Base-by-base conservation (phyloP, 208 protist species). In the Crithidia acanthocephali region DNA sequence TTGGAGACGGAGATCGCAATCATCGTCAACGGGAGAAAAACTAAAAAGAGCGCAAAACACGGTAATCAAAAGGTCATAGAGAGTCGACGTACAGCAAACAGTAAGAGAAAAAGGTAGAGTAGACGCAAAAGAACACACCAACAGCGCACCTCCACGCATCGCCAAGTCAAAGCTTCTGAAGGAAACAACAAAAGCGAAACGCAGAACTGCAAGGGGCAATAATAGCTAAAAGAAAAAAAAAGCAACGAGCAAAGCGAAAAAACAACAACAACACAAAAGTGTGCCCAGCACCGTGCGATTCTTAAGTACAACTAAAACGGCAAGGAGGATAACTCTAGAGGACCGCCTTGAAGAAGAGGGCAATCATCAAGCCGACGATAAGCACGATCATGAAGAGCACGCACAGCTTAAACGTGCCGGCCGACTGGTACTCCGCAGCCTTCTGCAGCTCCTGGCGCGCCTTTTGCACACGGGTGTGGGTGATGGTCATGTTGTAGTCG, bases 401-500 rank as follows among this genome's bases (percentile, higher is more conserved):
- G 62, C 87, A 96, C 44, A 97, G 73, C 88, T 97, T 98, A 67
- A 97, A 97, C 4, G 80, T 85, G 9, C 91, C 91, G 18, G 93
- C 95, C 25, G 87, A 87, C 64, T 95, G 87, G 68, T 97, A 96
- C 61, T 98, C 75, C 9, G 93, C 92, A 20, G 95, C 94, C 60
- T 95, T 92, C 61, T 94, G 63, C 44, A 98, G 78, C 72, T 98
- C 93, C 47, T 56, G 68, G 9, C 84, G 83, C 2, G 79, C 95
- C 65, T 88, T 90, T 57, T 93, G 81, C 18, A 98, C 86, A 18
- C 91, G 83, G 0, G 83, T 91, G 58, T 94, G 86, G 13, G 95
- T 95, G 32, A 98, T 70, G 35, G 85, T 95, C 86, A 98, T 97
- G 87, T 98, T 98, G 80, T 98, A 97, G 79, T 98, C 97, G 55